Conservation (phyloP, 768 basidiomycete species). For the Calocybe gangraenosa region DNA sequence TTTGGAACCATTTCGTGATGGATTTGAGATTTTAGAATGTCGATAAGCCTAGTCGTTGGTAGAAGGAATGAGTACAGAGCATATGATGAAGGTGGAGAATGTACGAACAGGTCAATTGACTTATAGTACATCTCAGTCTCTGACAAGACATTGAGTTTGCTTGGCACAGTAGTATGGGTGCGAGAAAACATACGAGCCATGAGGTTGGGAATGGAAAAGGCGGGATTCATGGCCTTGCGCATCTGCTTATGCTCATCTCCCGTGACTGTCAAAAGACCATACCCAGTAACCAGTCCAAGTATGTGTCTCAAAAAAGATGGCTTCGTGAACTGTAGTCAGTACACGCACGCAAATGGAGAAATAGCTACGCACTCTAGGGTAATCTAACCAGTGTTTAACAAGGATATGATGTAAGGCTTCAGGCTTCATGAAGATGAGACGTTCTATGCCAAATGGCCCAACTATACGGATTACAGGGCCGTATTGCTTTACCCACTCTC, state of each 20-base stretch:
- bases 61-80: conserved; percentile 6
- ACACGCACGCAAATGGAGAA: conserved; percentile 25
- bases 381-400: conserved; percentile 39
- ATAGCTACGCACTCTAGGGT: conserved; percentile 34
- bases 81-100: conserved; percentile 1
- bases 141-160: conserved; percentile 22
- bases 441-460: conserved; percentile 42
- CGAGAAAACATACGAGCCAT: conserved; percentile 26
- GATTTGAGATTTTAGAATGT: conserved; percentile 31
- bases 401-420: conserved; percentile 41
- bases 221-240: conserved; percentile 49
- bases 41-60: conserved; percentile 24
- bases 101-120: conserved; percentile 36
- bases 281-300: conserved; percentile 37
- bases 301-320: conserved; percentile 39
- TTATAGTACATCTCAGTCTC: conserved; percentile 45
- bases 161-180: conserved; percentile 14
- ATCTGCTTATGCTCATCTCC: conserved; percentile 46
- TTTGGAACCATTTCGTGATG: conserved; percentile 17
- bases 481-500: conserved; percentile 42
- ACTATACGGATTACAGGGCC: conserved; percentile 40
- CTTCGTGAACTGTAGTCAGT: conserved; percentile 25
- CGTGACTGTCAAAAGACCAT: conserved; percentile 46
- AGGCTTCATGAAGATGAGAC: conserved; percentile 39
- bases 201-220: conserved; percentile 44